A percentile compares a stretch with the other conserved stretches of the same genome.
These are phyloP conservation scores for Pecoramyces ruminantium DNA, from an alignment of 192 early-diverging fungal genomes.

Conservation along the genomic window DNA sequence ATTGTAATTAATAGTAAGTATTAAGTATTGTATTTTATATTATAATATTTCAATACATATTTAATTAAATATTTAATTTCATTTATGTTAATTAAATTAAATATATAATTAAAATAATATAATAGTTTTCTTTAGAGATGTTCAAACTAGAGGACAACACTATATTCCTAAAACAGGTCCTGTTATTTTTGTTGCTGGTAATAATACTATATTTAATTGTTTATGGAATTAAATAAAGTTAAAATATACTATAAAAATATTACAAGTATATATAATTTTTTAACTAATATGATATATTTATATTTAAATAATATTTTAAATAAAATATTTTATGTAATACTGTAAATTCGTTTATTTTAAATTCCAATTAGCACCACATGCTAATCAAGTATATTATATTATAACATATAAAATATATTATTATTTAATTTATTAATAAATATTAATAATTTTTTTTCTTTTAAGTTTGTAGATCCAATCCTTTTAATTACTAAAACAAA, in stretches of 20 bases:
- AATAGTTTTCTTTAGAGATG: slow-evolving; percentile 71
- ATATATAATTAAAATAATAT: too few relatives aligned
- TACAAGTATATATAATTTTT: too few relatives aligned
- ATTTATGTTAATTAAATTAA: too few relatives aligned
- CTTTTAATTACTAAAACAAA: slow-evolving; percentile 50
- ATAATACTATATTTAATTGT: slow-evolving; percentile 33
- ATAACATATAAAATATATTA: too few relatives aligned
- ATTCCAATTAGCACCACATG: slow-evolving; percentile 15
- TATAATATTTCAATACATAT: too few relatives aligned
- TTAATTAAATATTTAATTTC: too few relatives aligned
- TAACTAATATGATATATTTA: too few relatives aligned
- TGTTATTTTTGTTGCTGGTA: slow-evolving; percentile 80
- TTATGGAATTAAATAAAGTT: slow-evolving; percentile 27
- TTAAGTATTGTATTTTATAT: too few relatives aligned
- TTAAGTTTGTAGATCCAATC: slow-evolving; percentile 80
- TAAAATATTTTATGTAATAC: too few relatives aligned
- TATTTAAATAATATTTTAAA: too few relatives aligned
- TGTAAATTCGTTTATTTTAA: background rate
- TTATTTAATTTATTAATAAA: too few relatives aligned
- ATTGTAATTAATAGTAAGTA: background rate
- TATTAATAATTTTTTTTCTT: background rate
- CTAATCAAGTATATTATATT: slow-evolving; percentile 21
- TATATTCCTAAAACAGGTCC: slow-evolving; percentile 73
- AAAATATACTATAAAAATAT: too few relatives aligned
- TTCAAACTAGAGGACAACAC: slow-evolving; percentile 64